Evolutionary conservation across 805 yeast species (phyloP).

Genomic region (Yamadazyma akitaensis): DNA sequence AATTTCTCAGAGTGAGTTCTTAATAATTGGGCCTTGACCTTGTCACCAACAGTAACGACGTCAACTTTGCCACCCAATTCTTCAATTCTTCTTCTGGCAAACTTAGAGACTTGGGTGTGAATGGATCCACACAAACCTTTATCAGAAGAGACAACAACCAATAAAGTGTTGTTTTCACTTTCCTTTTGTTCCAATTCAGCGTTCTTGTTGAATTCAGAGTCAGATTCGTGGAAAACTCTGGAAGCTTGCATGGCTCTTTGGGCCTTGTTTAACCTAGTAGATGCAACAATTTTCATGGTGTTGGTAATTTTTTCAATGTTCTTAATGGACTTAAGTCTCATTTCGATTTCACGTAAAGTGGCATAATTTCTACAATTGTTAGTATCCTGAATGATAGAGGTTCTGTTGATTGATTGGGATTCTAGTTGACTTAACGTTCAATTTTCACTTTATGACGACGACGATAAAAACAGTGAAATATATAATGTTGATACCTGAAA

Average conservation of each 20-base stretch:
- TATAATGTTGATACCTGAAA: background rate
- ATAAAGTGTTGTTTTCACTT: conserved; percentile 66
- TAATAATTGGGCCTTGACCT: conserved; percentile 80
- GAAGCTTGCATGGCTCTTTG: conserved; percentile 91
- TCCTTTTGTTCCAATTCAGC: conserved; percentile 66
- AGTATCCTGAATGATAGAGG: conserved; percentile 16
- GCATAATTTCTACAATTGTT: conserved; percentile 76
- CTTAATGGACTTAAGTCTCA: conserved; percentile 95
- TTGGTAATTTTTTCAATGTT: conserved; percentile 99
- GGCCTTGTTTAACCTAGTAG: conserved; percentile 93
- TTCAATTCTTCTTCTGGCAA: conserved; percentile 65
- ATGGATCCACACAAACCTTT: conserved; percentile 99
- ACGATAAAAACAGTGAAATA: too few relatives aligned
- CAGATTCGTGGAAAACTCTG: conserved; percentile 78
- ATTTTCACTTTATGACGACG: background rate
- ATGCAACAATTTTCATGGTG: conserved; percentile 99
- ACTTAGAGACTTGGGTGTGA: conserved; percentile 91
- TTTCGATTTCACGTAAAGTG: conserved; percentile 97
- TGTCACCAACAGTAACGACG: conserved; percentile 90
- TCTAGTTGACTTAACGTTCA: background rate
- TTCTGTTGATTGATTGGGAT: background rate
- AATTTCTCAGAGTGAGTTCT: conserved; percentile 75
- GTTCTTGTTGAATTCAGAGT: conserved; percentile 71
- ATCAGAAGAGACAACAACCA: conserved; percentile 90
- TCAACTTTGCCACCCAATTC: conserved; percentile 66